Base-by-base conservation (phyloP, 1,139 yeast species). In the Komagataea norvegica region DNA sequence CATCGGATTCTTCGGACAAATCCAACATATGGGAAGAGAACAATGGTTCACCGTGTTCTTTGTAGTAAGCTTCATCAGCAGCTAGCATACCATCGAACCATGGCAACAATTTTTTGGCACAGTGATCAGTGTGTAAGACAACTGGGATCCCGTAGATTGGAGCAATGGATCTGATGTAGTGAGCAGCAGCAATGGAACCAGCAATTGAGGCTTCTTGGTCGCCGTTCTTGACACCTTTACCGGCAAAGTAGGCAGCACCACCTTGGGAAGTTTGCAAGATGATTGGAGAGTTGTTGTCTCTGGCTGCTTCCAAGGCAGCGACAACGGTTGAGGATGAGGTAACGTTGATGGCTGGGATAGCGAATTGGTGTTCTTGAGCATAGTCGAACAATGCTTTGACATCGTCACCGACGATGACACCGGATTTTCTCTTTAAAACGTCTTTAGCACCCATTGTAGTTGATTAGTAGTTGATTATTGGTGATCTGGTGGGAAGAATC, bases 171-270 rank as follows among this genome's bases (percentile, higher is more conserved):
- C 96, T 86, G 66, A 93, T 83, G 77, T 82, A 91, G 75, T 87
- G 96, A 52, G 96, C 99, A 60, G 97, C 98, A 60, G 99, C 96
- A 64, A 91, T 65, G 61, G 96, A 70, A 70, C 99, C 99, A 48
- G 80, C 82, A 68, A 91, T 85, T 45, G 98, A 83, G 48, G 97
- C 98, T 59, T 73, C 73, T 72, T 91, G 97, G 74, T 87, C 80
- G 61, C 74, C 76, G 84, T 91, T 93, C 67, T 77, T 77, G 56
- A 93, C 89, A 71, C 98, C 98, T 80, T 91, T 91, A 75, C 97
- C 97, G 53, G 97, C 98, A 67, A 91, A 91, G 87, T 77, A 93
- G 51, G 97, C 98, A 56, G 98, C 94, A 75, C 99, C 99, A 74
- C 99, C 99, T 69, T 91, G 89, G 48, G 98, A 91, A 55, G 91